phyloP scores from a whole-genome alignment of 345 rosid species.

The Citropsis articulata region DNA sequence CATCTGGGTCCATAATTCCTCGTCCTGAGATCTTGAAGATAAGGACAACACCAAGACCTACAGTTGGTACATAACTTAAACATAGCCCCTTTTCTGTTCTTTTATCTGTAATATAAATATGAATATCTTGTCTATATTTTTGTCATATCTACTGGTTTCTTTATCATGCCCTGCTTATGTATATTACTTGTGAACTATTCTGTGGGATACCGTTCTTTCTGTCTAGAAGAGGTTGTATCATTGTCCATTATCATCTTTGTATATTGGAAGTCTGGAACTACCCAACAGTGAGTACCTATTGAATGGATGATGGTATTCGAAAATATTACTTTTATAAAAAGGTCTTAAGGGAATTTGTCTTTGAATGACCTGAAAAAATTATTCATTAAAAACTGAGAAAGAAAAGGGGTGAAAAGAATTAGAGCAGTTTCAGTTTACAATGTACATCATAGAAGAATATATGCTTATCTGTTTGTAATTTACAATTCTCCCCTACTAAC shows the following conservation, averaged over 20 bases:
- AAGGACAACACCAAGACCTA: conserved; percentile 84
- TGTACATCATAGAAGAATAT: neutral
- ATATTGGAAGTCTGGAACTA: neutral
- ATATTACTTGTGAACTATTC: neutral
- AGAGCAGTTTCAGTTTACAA: neutral
- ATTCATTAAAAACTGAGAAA: neutral
- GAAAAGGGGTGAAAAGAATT: neutral
- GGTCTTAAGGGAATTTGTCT: neutral
- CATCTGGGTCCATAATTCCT: conserved; percentile 88
- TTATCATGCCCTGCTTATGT: neutral
- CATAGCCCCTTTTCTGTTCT: neutral
- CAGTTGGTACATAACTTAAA: conserved; percentile 47
- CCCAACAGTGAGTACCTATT: neutral
- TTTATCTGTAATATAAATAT: neutral
- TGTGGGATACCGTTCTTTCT: neutral
- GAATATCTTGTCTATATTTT: neutral
- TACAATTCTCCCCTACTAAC: neutral
- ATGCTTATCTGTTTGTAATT: neutral
- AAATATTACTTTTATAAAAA: neutral
- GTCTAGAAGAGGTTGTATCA: neutral
- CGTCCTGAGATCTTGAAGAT: conserved; percentile 93
- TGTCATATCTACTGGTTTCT: neutral
- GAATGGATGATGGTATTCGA: neutral
- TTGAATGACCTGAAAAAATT: neutral
- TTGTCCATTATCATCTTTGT: neutral